These are phyloP conservation scores for Elongisporangium undulatum DNA, from an alignment of 352 stramenopile genomes.

Conservation along the genomic window DNA sequence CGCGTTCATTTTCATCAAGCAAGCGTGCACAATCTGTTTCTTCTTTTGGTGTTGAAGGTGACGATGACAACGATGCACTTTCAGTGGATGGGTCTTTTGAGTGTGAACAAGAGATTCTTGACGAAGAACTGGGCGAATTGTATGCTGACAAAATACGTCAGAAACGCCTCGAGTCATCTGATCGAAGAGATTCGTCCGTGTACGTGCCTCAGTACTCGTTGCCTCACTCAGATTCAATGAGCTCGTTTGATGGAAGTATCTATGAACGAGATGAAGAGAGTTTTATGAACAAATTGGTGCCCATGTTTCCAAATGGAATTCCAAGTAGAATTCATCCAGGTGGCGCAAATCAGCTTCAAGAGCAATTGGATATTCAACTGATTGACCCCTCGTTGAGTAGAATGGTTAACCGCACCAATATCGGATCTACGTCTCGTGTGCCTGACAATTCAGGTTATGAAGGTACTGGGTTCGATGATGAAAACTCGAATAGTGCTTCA, in stretches of 20 bases:
- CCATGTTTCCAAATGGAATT: slow-evolving; percentile 40
- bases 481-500: slow-evolving; percentile 21
- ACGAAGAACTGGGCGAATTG: not conserved
- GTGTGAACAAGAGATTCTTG: not conserved
- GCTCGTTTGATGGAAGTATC: slow-evolving; percentile 54
- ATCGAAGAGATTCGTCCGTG: slow-evolving; percentile 10
- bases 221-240: slow-evolving; percentile 53
- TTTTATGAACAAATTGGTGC: slow-evolving; percentile 56
- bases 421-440: not conserved
- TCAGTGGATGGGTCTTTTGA: not conserved
- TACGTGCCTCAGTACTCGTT: slow-evolving; percentile 46
- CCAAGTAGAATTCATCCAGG: not conserved
- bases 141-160: slow-evolving; percentile 23
- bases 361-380: slow-evolving; percentile 34
- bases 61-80: not conserved
- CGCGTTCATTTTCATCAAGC: not conserved
- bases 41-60: not conserved
- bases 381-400: slow-evolving; percentile 26
- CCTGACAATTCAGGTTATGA: not conserved
- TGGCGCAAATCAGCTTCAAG: not conserved
- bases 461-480: not conserved
- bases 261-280: slow-evolving; percentile 24
- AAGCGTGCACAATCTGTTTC: not conserved
- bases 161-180: slow-evolving; percentile 6
- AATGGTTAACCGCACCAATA: slow-evolving; percentile 6